These are phyloP conservation scores for Ogataea degrootiae DNA, from an alignment of 805 yeast species.

Conservation along the genomic window DNA sequence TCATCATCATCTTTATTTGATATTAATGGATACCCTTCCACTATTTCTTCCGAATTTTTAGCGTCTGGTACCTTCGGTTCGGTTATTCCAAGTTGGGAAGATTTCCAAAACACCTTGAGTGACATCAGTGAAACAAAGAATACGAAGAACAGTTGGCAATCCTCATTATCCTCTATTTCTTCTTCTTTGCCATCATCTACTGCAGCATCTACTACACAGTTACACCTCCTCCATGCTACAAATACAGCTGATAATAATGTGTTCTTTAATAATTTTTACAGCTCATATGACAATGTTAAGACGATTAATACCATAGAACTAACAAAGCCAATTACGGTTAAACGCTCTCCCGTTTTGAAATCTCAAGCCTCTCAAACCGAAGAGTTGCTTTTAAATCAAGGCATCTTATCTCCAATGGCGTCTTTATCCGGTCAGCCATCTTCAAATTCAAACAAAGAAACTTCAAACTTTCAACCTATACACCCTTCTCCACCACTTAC, in stretches of 20 bases:
- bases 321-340: conserved; percentile 14
- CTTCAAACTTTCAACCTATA: background rate
- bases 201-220: background rate
- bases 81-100: conserved; percentile 3
- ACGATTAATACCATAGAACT: conserved; percentile 20
- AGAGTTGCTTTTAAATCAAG: conserved; percentile 1
- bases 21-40: conserved; percentile 9
- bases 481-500: background rate
- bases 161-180: background rate
- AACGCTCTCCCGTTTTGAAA: conserved; percentile 16
- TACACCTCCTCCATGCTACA: background rate
- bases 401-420: background rate
- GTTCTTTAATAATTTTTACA: conserved; percentile 1
- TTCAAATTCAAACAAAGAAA: no score
- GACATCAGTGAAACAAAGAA: background rate
- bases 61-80: conserved; percentile 9
- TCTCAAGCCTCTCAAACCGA: conserved; percentile 10
- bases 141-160: background rate
- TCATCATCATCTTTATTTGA: conserved; percentile 16
- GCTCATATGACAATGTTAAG: conserved; percentile 11
- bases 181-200: background rate
- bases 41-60: conserved; percentile 10
- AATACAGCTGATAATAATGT: background rate
- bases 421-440: background rate
- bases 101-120: conserved; percentile 1